These are phyloP conservation scores for Chaetomiaceae sp. DNA, from an alignment of 2,329 filamentous ascomycete genomes.

Conservation along the genomic window DNA sequence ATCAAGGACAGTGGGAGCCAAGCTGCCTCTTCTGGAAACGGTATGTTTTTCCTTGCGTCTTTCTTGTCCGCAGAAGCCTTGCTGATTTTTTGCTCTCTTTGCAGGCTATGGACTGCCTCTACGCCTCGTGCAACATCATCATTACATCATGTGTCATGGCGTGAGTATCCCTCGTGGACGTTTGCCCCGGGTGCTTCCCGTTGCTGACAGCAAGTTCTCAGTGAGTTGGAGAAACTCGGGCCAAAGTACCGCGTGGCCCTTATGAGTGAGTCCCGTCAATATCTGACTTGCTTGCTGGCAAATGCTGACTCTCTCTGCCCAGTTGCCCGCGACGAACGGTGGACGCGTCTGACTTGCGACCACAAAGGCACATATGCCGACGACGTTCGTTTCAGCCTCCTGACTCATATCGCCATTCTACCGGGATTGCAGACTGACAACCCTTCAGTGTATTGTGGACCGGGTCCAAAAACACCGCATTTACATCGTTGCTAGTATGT, in stretches of 20 bases:
- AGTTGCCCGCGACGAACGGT: slow-evolving; percentile 81
- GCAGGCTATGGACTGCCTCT: slow-evolving; percentile 78
- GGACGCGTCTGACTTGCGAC: slow-evolving; percentile 78
- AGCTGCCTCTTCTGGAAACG: slow-evolving; percentile 77
- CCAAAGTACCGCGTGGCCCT: slow-evolving; percentile 77
- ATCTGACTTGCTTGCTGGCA: slow-evolving; percentile 15
- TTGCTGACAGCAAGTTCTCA: slow-evolving; percentile 44
- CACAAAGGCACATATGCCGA: slow-evolving; percentile 84
- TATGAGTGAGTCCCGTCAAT: slow-evolving; percentile 20
- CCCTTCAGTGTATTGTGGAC: slow-evolving; percentile 67
- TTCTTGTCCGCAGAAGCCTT: too few relatives aligned
- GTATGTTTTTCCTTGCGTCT: slow-evolving; percentile 55
- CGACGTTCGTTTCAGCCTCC: slow-evolving; percentile 18
- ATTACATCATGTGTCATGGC: slow-evolving; percentile 65
- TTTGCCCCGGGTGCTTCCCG: too few relatives aligned
- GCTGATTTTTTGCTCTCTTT: not conserved
- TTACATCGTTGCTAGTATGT: slow-evolving; percentile 67
- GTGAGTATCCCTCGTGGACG: slow-evolving; percentile 36
- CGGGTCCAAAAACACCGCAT: slow-evolving; percentile 67
- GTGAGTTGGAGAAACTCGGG: slow-evolving; percentile 80
- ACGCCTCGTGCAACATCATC: slow-evolving; percentile 82
- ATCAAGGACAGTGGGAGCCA: slow-evolving; percentile 82
- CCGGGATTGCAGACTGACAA: slow-evolving; percentile 41
- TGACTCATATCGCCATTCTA: too few relatives aligned
- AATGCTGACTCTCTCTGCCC: slow-evolving; percentile 37